Evolutionary conservation across 257 asterid species (phyloP), one percentile per base, ranked within the genome.

Genomic region (Lithospermum erythrorhizon): DNA sequence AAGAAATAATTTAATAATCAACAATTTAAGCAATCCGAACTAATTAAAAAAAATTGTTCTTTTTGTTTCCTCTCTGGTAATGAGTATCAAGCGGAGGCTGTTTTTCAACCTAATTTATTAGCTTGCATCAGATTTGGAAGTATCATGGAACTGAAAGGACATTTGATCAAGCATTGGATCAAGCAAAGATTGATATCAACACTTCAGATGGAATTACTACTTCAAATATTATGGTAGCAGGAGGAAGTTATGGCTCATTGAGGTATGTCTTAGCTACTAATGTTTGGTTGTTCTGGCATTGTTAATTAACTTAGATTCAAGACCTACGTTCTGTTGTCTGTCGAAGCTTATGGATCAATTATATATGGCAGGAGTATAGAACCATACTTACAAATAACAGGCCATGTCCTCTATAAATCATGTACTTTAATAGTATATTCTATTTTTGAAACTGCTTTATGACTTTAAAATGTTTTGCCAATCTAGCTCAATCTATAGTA

Each of bases 151-250:
- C 95, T 20, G 60, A 63, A 70, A 76, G 68, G 70, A 70, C 66
- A 65, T 86, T 81, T 25, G 80, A 78, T 70, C 61, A 68, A 65
- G 83, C 90, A 3, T 57, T 91, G 81, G 86, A 80, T 62, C 89
- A 82, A 56, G 69, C 68, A 16, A 77, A 69, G 57, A 72, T 87
- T 70, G 75, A 77, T 65, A 78, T 86, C 48, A 68, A 61, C 72
- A 68, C 23, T 72, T 79, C 80, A 14, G 67, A 77, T 55, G 98
- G 98, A 62, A 47, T 67, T 52, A 22, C 66, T 48, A 69, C 62
- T 58, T 74, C 82, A 29, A 88, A 88, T 79, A 54, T 86, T 65
- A 65, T 88, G 68, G 70, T 91, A 65, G 63, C 87, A 55, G 80
- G 81, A 45, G 94, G 94, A 22, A 15, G 57, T 14, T 78, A 72